Evolutionary conservation across 805 yeast species (phyloP), one percentile per base, ranked within the genome.

Genomic region (Metschnikowia dekortorum): DNA sequence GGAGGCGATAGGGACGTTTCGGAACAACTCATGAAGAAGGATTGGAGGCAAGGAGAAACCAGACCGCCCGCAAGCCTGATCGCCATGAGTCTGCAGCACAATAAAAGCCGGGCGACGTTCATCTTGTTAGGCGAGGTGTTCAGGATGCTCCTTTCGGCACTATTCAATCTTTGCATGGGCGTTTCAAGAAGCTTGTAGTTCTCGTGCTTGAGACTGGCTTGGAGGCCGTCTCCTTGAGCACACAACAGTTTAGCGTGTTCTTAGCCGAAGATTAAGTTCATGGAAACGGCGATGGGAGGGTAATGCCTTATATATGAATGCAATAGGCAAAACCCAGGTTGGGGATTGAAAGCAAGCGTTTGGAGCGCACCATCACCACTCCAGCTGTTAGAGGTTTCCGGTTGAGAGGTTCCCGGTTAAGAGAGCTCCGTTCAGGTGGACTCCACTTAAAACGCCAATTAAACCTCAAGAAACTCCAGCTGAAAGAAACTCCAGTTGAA

Each of bases 31-130:
- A 51, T 64, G 64, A 29, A 67, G 53, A 2, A 57, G 39, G 16
- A 59, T 58, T 14, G 41, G 58, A 69, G 52, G 68, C 69, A 37
- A 69, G 67, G 42, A 66, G 66, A 44, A 63, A 68, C 43, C 65
- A 65, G 22, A 66, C 67, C 2, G 72, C 73, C 2, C 71, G 62
- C 34, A 67, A 56, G 74, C 56, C 67, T 73, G 44, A 66, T 61
- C n/a, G 59, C 53, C 68, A 65, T 63, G 16, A 68, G 44, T 3
- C 48, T 18, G 28, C 66, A 60, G 52, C 70, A 62, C 33, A 40
- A 40, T 26, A 26, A 28, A 36, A 52, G 44, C 7, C 48, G 50
- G 31, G 42, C 14, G 16, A 18, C 39, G 44, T 43, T n/a, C 8
- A 39, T 26, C 14, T 35, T 49, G 11, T 18, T 32, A 39, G 41